These are phyloP conservation scores for Butyriboletus loyo DNA, from an alignment of 768 basidiomycete species.

Conservation along the genomic window DNA sequence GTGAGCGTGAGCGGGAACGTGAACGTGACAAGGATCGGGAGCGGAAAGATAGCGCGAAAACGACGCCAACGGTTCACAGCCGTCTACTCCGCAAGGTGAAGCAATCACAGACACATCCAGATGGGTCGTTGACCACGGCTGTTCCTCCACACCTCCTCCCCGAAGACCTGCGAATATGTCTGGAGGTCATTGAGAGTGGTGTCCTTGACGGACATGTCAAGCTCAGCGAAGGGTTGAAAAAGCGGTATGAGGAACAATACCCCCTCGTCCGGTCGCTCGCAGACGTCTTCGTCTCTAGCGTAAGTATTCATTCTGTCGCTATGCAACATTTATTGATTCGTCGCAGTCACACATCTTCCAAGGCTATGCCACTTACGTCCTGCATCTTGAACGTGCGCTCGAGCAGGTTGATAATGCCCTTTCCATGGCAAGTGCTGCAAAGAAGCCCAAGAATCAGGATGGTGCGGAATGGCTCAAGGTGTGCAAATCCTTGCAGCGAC, in stretches of 20 bases:
- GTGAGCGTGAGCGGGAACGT: slow-evolving; percentile 40
- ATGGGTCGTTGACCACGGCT: slow-evolving; percentile 45
- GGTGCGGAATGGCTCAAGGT: slow-evolving; percentile 75
- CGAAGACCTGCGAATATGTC: slow-evolving; percentile 78
- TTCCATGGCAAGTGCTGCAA: slow-evolving; percentile 54
- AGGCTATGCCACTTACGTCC: slow-evolving; percentile 90
- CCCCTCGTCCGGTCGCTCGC: slow-evolving; percentile 90
- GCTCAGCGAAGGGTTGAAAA: slow-evolving; percentile 79
- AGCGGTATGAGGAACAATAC: slow-evolving; percentile 93
- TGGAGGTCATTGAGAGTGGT: slow-evolving; percentile 83
- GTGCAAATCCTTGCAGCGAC: slow-evolving; percentile 65
- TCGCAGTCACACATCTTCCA: slow-evolving; percentile 85
- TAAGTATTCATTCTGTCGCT: slow-evolving; percentile 41
- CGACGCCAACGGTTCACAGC: slow-evolving; percentile 29
- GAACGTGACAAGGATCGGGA: slow-evolving; percentile 43
- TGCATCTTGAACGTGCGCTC: slow-evolving; percentile 90
- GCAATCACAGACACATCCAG: slow-evolving; percentile 56
- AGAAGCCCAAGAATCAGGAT: slow-evolving; percentile 82
- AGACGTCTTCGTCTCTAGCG: slow-evolving; percentile 94
- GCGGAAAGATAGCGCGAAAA: slow-evolving; percentile 43
- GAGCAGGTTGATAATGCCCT: slow-evolving; percentile 83
- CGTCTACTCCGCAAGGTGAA: slow-evolving; percentile 67
- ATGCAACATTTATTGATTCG: slow-evolving; percentile 18
- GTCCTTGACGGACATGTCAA: slow-evolving; percentile 88
- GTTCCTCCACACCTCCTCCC: slow-evolving; percentile 80